Evolutionary conservation across 352 stramenopile species (phyloP).

Genomic region (Phytophthora podocarpi): DNA sequence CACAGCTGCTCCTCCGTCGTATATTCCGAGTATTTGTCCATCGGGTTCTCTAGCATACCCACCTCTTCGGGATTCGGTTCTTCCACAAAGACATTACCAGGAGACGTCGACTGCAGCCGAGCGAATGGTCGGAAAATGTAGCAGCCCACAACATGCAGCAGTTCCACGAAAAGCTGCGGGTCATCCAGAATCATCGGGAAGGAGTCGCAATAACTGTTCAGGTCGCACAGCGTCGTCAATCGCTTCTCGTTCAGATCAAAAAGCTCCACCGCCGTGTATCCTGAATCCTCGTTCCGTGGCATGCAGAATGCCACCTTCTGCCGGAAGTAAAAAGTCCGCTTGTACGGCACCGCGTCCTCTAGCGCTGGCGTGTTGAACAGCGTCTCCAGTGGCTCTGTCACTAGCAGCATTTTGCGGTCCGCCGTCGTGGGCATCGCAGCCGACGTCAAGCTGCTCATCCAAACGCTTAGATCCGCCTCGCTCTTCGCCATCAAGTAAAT

Average conservation of each 20-base stretch:
- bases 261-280: slow-evolving; percentile 55
- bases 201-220: slow-evolving; percentile 87
- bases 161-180: slow-evolving; percentile 80
- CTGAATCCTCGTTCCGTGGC: slow-evolving; percentile 58
- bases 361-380: slow-evolving; percentile 81
- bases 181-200: slow-evolving; percentile 84
- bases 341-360: slow-evolving; percentile 82
- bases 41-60: slow-evolving; percentile 63
- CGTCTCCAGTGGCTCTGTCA: slow-evolving; percentile 61
- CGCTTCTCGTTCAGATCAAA: slow-evolving; percentile 88
- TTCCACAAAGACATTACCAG: slow-evolving; percentile 85
- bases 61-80: slow-evolving; percentile 70
- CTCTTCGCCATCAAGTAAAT: slow-evolving; percentile 90
- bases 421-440: slow-evolving; percentile 76
- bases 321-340: slow-evolving; percentile 84
- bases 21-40: slow-evolving; percentile 88
- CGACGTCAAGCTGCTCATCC: slow-evolving; percentile 87
- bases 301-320: slow-evolving; percentile 87
- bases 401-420: slow-evolving; percentile 71
- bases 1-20: slow-evolving; percentile 84
- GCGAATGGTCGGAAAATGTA: slow-evolving; percentile 87
- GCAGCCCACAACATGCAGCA: slow-evolving; percentile 78
- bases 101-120: slow-evolving; percentile 49
- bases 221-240: slow-evolving; percentile 80
- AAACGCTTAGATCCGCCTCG: slow-evolving; percentile 79